phyloP scores from a whole-genome alignment of 2,329 filamentous ascomycete genomes.

The Fonsecaea nubica region DNA sequence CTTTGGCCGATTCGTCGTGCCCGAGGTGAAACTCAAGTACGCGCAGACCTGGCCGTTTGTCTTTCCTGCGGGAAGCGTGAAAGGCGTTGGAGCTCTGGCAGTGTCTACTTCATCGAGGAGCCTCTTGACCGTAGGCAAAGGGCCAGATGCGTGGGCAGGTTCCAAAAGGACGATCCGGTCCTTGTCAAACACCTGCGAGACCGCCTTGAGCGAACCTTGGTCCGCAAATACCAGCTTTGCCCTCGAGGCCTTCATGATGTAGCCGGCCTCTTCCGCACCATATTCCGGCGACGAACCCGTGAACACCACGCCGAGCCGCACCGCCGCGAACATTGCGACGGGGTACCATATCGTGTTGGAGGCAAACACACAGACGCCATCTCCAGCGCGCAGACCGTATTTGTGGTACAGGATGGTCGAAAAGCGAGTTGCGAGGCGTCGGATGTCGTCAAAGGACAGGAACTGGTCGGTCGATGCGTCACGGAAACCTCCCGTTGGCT shows the following conservation, averaged over 20 bases:
- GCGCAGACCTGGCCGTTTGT: constrained; percentile 54
- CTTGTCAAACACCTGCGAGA: constrained; percentile 46
- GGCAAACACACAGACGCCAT: constrained; percentile 66
- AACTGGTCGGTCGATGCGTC: constrained; percentile 65
- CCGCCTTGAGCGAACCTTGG: background rate
- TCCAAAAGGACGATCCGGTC: constrained; percentile 36
- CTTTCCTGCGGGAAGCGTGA: constrained; percentile 56
- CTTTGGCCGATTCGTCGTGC: constrained; percentile 82
- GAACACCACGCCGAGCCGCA: constrained; percentile 51
- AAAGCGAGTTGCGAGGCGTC: constrained; percentile 61
- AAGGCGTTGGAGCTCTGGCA: constrained; percentile 51
- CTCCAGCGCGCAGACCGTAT: constrained; percentile 59
- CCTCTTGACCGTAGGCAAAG: constrained; percentile 38
- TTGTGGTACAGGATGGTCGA: constrained; percentile 64
- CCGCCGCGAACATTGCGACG: constrained; percentile 63
- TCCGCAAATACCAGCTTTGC: constrained; percentile 4
- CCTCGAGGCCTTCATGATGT: constrained; percentile 1
- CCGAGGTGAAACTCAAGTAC: constrained; percentile 72
- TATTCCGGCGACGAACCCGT: background rate
- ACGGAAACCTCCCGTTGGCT: constrained; percentile 54
- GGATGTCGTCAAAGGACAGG: constrained; percentile 63
- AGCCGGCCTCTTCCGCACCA: constrained; percentile 5
- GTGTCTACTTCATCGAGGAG: constrained; percentile 42
- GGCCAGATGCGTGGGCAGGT: background rate
- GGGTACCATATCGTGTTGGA: constrained; percentile 72